phyloP scores from a whole-genome alignment of 2,329 filamentous ascomycete genomes.

The Venturia carpophila region DNA sequence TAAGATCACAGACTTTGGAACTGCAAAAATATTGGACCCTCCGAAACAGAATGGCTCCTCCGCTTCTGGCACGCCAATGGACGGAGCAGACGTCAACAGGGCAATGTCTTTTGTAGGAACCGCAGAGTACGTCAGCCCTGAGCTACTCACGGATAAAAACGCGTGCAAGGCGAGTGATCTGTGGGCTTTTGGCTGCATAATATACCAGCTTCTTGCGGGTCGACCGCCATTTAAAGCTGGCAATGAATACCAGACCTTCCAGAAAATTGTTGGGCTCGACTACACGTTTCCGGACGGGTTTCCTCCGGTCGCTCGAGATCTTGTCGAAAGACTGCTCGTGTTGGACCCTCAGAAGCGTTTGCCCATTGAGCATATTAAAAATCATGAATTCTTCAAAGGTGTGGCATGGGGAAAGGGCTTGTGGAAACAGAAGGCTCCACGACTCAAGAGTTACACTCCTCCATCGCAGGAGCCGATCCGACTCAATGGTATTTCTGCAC shows the following conservation, averaged over 20 bases:
- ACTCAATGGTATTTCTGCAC: conserved; percentile 34
- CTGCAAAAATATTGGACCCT: conserved; percentile 77
- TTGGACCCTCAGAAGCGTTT: conserved; percentile 77
- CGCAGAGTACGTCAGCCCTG: conserved; percentile 95
- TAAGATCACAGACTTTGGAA: conserved; percentile 98
- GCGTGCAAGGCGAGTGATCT: conserved; percentile 96
- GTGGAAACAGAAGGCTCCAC: conserved; percentile 85
- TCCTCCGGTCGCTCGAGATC: conserved; percentile 73
- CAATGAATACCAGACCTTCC: conserved; percentile 95
- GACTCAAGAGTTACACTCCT: conserved; percentile 75
- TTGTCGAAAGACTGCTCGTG: conserved; percentile 84
- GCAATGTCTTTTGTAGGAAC: conserved; percentile 96
- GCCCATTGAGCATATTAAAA: conserved; percentile 93
- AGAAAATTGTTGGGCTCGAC: conserved; percentile 91
- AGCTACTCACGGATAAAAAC: conserved; percentile 92
- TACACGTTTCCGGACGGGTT: conserved; percentile 91
- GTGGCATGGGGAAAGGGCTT: conserved; percentile 73
- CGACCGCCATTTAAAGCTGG: conserved; percentile 91
- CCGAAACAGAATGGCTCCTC: conserved; percentile 38
- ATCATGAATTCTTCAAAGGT: conserved; percentile 89
- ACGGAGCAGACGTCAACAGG: conserved; percentile 57
- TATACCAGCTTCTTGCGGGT: conserved; percentile 94
- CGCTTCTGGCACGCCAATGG: conserved; percentile 42
- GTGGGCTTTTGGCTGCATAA: conserved; percentile 97
- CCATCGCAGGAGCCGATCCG: conserved; percentile 61